phyloP scores from a whole-genome alignment of 2,329 filamentous ascomycete genomes.

The Hymenotorrendiella dingleyae region DNA sequence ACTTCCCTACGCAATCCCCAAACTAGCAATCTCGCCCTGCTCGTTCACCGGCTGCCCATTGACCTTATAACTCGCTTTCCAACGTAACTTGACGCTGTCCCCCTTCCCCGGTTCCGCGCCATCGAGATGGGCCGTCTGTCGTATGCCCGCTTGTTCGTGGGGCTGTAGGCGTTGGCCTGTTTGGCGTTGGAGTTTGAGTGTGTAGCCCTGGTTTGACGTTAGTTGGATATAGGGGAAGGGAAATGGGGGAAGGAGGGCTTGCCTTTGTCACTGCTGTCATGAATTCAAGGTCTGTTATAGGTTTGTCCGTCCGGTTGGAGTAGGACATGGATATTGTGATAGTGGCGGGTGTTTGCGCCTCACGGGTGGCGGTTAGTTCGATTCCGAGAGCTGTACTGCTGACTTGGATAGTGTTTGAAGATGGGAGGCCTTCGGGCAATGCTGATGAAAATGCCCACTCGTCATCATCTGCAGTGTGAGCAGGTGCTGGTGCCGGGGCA shows the following conservation, averaged over 20 bases:
- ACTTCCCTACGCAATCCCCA: conserved; percentile 71
- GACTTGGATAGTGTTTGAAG: conserved; percentile 55
- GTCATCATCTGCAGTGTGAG: conserved; percentile 62
- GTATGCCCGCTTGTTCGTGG: conserved; percentile 65
- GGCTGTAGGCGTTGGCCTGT: conserved; percentile 71
- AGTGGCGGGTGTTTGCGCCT: conserved; percentile 30
- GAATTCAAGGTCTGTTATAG: conserved; percentile 76
- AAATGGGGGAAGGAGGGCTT: conserved; percentile 25
- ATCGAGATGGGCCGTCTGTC: conserved; percentile 73
- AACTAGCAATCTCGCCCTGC: conserved; percentile 76
- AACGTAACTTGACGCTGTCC: conserved; percentile 78
- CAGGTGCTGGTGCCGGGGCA: conserved; percentile 29
- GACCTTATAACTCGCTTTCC: conserved; percentile 76
- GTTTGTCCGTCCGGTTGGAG: conserved; percentile 69
- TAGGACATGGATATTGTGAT: conserved; percentile 74
- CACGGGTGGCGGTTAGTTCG: conserved; percentile 65
- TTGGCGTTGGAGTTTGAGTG: conserved; percentile 78
- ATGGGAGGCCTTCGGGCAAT: conserved; percentile 53
- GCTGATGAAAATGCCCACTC: conserved; percentile 94
- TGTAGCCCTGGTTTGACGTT: conserved; percentile 56
- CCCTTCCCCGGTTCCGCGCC: conserved; percentile 67
- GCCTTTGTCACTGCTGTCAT: conserved; percentile 93
- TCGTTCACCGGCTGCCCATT: conserved; percentile 64
- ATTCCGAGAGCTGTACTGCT: conserved; percentile 66
- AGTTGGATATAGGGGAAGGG: conserved; percentile 4